Evolutionary conservation across 179 eudicot genomes (phyloP), one percentile per base, ranked within the genome.

Genomic region (Beta macrorhiza): DNA sequence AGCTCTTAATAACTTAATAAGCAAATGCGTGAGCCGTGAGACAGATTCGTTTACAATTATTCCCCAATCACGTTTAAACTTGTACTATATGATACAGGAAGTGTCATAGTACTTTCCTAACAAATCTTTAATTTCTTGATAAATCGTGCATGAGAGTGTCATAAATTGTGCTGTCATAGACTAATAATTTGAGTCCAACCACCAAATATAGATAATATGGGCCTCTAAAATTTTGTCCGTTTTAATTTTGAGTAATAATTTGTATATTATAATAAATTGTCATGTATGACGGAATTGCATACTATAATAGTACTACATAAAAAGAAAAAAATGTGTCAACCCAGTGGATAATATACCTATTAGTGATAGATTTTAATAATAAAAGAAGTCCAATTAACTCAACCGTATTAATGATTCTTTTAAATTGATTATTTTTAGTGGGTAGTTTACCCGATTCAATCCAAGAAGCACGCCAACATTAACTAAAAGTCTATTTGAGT

Each of bases 31-130:
- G 64, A 55, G 64, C 3, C 3, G 15, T 55, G 64, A 55, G 64
- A 51, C 58, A 22, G 32, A 8, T 74, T 32, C 13, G 29, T 29
- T 16, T 52, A 22, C 75, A 77, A 53, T 78, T 52, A 67, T 52
- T 78, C 61, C 16, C 65, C 25, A 79, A 79, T 69, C 67, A 79
- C 51, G 20, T 29, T 25, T 70, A 44, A 58, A 25, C 19, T 25
- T 58, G 42, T 49, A 13, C 14, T 32, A 20, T 19, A 9, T 25
- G 63, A 79, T 17, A 5, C 44, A 53, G 25, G 75, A 81, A 67
- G 75, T 13, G 52, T 74, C 75, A 6, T 67, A 52, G 53, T 32
- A 65, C 71, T 59, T 74, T 73, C 69, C 77, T 59, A 63, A 49
- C 17, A 25, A 56, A 72, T 80, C 62, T 51, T 20, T 37, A 37